Percentiles rank a stretch among this genome's conserved stretches.
These are phyloP conservation scores for Daldinia sp. DNA, from an alignment of 2,329 filamentous ascomycete species.

Conservation along the genomic window DNA sequence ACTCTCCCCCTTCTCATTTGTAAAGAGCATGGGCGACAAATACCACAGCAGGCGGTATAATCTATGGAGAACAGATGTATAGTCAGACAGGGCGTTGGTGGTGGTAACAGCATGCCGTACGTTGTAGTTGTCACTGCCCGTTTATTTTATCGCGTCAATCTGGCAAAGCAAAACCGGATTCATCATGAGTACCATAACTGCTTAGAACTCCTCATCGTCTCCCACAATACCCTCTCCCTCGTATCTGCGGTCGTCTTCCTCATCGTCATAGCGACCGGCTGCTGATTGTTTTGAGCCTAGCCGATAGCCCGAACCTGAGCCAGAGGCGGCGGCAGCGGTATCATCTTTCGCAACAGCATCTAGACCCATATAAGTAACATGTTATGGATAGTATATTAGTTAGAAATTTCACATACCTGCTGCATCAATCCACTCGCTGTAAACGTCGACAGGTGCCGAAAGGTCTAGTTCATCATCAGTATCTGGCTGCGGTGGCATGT, in stretches of 20 bases:
- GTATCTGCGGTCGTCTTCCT: slow-evolving; percentile 66
- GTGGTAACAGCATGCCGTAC: slow-evolving; percentile 5
- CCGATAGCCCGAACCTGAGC: slow-evolving; percentile 36
- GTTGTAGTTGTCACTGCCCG: background rate
- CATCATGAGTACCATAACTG: slow-evolving; percentile 15
- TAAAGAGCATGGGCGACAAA: background rate
- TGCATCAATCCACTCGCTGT: slow-evolving; percentile 98
- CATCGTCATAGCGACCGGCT: slow-evolving; percentile 54
- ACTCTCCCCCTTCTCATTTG: background rate
- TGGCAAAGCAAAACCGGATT: slow-evolving; percentile 17
- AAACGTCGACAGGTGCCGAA: slow-evolving; percentile 92
- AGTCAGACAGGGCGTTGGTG: background rate
- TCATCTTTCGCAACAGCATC: slow-evolving; percentile 65
- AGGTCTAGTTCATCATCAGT: slow-evolving; percentile 70
- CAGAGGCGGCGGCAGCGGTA: slow-evolving; percentile 31
- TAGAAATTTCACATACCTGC: slow-evolving; percentile 59
- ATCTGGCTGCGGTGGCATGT: slow-evolving; percentile 21
- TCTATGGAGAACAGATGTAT: slow-evolving; percentile 5
- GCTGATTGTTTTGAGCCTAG: slow-evolving; percentile 42
- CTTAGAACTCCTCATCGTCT: slow-evolving; percentile 69
- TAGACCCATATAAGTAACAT: slow-evolving; percentile 46
- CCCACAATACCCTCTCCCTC: slow-evolving; percentile 65
- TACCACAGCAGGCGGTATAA: background rate
- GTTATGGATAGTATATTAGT: background rate
- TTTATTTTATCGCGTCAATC: background rate